Base-by-base conservation (phyloP, 139 green algal species). In the Micractinium sp. region DNA sequence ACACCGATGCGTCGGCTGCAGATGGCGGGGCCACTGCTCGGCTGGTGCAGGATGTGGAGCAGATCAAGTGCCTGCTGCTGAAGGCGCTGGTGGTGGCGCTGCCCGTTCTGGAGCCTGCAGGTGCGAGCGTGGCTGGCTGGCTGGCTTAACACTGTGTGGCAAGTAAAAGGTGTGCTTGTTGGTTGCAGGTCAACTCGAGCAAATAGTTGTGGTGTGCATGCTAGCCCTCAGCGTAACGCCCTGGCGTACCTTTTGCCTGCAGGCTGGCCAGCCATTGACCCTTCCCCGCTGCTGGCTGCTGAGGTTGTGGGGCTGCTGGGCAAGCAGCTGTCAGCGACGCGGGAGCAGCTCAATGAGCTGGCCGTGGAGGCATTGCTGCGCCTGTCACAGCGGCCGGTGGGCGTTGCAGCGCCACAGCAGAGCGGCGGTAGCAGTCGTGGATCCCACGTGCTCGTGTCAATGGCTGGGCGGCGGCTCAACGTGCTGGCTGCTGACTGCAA, bases 31-130 rank as follows among this genome's bases (percentile, higher is more conserved):
- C 41, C 19, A 33, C n/a, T 18, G 39, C 18, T 0, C 38, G 31
- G 39, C n/a, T 31, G 2, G 53, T 75, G 31, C 35, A n/a, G 31
- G 80, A 91, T 33, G 67, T 73, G 9, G 89, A 85, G 31, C 31
- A 73, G 84, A 29, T 82, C 47, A 89, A 89, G 80, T 87, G 85
- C 67, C 61, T 91, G 85, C 74, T 81, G 33, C 83, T 91, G 79
- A 23, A 81, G 53, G 60, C 38, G 36, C 56, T 89, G 60, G 67
- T 71, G 73, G 83, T 76, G 20, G 66, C 89, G 3, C 85, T 91
- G 78, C 89, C 88, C 0, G 13, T 91, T 15, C 38, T 87, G 36
- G 88, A 81, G 13, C 19, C 41, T 20, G n/a, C 67, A 87, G 80
- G 87, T 87, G 23, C 20, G 79, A 20, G n/a, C n/a, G n/a, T 29